phyloP scores from a whole-genome alignment of 129 eudicot genomes.

The Tanacetum coccineum region DNA sequence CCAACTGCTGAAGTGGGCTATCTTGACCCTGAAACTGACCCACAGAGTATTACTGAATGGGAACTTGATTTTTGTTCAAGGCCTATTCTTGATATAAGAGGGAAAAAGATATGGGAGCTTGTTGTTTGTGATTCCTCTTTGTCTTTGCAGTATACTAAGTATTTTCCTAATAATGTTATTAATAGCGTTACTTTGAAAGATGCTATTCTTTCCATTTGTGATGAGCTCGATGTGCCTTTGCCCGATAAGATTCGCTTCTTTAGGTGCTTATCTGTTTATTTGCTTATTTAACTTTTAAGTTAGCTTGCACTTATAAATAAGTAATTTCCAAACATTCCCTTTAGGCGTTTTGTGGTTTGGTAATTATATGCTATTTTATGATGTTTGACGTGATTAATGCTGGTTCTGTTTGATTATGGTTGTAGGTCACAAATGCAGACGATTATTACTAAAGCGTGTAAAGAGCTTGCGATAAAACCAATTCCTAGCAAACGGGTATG shows the following conservation, averaged over 20 bases:
- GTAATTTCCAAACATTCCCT: too few species aligned
- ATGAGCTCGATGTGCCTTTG: conserved; percentile 86
- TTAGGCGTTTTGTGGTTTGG: too few species aligned
- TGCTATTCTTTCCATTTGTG: conserved; percentile 69
- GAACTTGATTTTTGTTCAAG: conserved; percentile 95
- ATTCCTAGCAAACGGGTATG: conserved; percentile 74
- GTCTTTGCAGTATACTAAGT: conserved; percentile 89
- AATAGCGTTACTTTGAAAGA: conserved; percentile 86
- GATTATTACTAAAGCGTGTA: conserved; percentile 82
- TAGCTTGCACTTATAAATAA: too few species aligned
- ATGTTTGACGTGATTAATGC: not conserved
- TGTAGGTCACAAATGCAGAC: conserved; percentile 98
- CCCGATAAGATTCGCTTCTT: conserved; percentile 78
- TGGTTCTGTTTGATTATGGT: conserved; percentile 11
- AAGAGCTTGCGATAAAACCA: conserved; percentile 85
- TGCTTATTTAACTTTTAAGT: not conserved
- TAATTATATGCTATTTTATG: not conserved
- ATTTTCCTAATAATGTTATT: conserved; percentile 90
- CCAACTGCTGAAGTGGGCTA: conserved; percentile 80
- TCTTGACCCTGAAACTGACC: conserved; percentile 83
- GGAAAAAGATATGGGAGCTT: conserved; percentile 96
- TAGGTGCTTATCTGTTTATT: conserved; percentile 40
- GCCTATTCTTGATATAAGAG: conserved; percentile 95
- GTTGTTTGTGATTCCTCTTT: conserved; percentile 84
- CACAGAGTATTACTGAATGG: conserved; percentile 81